These are phyloP conservation scores for Veloporphyrellus conicus DNA, from an alignment of 1,284 basidiomycete genomes.

Conservation along the genomic window DNA sequence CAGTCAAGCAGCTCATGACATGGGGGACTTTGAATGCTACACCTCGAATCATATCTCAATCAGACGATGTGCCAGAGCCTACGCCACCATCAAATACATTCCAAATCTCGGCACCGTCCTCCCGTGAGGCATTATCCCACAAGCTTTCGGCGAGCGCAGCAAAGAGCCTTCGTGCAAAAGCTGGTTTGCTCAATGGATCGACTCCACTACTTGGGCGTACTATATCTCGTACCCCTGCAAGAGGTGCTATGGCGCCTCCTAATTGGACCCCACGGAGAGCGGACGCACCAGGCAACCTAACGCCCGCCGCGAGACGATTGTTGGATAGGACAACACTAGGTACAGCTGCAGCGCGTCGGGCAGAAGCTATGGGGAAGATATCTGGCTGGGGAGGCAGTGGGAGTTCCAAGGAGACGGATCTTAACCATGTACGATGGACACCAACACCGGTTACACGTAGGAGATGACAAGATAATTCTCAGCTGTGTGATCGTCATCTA, in stretches of 20 bases:
- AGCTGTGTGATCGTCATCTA: background rate
- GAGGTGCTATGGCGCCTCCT: slow-evolving; percentile 63
- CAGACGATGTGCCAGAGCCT: slow-evolving; percentile 49
- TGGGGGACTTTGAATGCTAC: slow-evolving; percentile 88
- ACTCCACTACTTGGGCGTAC: slow-evolving; percentile 36
- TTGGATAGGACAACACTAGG: slow-evolving; percentile 67
- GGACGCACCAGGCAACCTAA: slow-evolving; percentile 65
- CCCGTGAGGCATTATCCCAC: slow-evolving; percentile 74
- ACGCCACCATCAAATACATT: slow-evolving; percentile 60
- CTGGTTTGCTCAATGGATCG: slow-evolving; percentile 48
- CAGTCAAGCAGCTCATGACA: slow-evolving; percentile 86
- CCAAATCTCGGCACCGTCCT: slow-evolving; percentile 63
- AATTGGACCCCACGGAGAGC: slow-evolving; percentile 62
- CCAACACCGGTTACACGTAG: slow-evolving; percentile 55
- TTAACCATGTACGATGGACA: slow-evolving; percentile 71
- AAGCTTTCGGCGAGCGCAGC: slow-evolving; percentile 71
- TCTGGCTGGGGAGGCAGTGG: slow-evolving; percentile 54
- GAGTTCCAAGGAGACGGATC: slow-evolving; percentile 51
- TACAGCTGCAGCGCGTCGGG: slow-evolving; percentile 56
- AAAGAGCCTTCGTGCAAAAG: slow-evolving; percentile 67
- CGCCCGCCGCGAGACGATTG: slow-evolving; percentile 74
- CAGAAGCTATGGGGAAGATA: slow-evolving; percentile 63
- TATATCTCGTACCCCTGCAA: slow-evolving; percentile 32
- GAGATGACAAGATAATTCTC: slow-evolving; percentile 11
- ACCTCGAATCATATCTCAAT: slow-evolving; percentile 72